These are phyloP conservation scores for Zygoascus biomembranicola DNA, from an alignment of 805 yeast species.

Conservation along the genomic window DNA sequence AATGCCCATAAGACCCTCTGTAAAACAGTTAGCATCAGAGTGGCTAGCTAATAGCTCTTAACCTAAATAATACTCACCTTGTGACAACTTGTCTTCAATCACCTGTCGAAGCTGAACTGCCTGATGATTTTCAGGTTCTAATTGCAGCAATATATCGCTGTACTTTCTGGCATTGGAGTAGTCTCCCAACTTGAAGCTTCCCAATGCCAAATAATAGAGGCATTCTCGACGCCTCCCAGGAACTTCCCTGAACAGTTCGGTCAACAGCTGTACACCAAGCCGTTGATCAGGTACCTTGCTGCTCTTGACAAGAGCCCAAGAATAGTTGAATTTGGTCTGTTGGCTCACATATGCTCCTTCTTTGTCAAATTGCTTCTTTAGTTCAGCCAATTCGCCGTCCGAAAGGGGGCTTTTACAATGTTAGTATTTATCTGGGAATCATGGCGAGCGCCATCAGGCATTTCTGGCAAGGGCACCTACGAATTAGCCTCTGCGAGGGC, in stretches of 20 bases:
- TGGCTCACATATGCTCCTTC: constrained; percentile 76
- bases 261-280: constrained; percentile 69
- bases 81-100: constrained; percentile 76
- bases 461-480: constrained; percentile 3
- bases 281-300: constrained; percentile 53
- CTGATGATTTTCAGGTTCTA: constrained; percentile 82
- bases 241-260: constrained; percentile 52
- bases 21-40: neutral
- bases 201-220: constrained; percentile 77
- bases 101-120: constrained; percentile 62
- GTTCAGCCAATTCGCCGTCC: constrained; percentile 63
- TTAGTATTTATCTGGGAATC: neutral
- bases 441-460: neutral
- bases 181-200: constrained; percentile 83
- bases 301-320: constrained; percentile 92
- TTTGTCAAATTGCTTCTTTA: constrained; percentile 66
- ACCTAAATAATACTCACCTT: constrained; percentile 26
- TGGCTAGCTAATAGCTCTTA: neutral
- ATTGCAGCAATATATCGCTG: constrained; percentile 62
- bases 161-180: constrained; percentile 79
- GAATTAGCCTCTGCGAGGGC: constrained; percentile 11
- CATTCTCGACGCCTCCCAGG: constrained; percentile 85
- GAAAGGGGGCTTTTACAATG: constrained; percentile 42
- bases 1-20: constrained; percentile 79
- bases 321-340: constrained; percentile 85